Evolutionary conservation across 257 asterid genomes (phyloP).

Genomic region (Solanum commersonii): DNA sequence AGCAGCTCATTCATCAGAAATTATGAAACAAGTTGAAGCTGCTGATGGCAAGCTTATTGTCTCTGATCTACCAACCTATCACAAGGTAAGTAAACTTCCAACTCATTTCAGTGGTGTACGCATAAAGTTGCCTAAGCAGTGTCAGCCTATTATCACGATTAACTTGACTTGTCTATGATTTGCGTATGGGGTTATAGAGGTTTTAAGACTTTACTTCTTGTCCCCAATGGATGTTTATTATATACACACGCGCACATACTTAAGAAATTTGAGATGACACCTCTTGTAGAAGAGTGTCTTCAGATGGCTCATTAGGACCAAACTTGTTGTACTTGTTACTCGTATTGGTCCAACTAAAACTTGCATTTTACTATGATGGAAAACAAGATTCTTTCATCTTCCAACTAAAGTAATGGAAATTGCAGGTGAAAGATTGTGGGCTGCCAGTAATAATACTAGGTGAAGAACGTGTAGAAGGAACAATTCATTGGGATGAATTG

Average conservation of each 20-base stretch:
- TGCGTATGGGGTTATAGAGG: neutral
- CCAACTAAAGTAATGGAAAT: neutral
- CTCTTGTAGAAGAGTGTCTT: neutral
- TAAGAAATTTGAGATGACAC: neutral
- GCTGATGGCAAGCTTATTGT: slow-evolving; percentile 84
- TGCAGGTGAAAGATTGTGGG: slow-evolving; percentile 74
- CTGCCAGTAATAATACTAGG: slow-evolving; percentile 68
- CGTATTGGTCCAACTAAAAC: neutral
- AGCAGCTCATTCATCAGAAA: slow-evolving; percentile 50
- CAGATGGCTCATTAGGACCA: neutral
- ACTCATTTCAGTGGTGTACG: neutral
- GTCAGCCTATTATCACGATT: neutral
- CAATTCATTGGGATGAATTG: slow-evolving; percentile 61
- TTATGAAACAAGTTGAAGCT: slow-evolving; percentile 77
- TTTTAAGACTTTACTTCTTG: neutral
- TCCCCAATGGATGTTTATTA: neutral
- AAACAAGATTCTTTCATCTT: neutral
- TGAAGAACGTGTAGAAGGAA: slow-evolving; percentile 62
- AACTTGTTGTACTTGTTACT: neutral
- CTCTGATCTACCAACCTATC: slow-evolving; percentile 64
- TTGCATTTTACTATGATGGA: neutral
- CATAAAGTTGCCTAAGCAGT: neutral
- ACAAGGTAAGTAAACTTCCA: slow-evolving; percentile 37
- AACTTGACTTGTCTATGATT: neutral
- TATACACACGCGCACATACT: neutral